A percentile compares a stretch with the other conserved stretches of the same genome.
Conservation (phyloP, 1,284 basidiomycete genomes). For the Tilletia walkeri region DNA sequence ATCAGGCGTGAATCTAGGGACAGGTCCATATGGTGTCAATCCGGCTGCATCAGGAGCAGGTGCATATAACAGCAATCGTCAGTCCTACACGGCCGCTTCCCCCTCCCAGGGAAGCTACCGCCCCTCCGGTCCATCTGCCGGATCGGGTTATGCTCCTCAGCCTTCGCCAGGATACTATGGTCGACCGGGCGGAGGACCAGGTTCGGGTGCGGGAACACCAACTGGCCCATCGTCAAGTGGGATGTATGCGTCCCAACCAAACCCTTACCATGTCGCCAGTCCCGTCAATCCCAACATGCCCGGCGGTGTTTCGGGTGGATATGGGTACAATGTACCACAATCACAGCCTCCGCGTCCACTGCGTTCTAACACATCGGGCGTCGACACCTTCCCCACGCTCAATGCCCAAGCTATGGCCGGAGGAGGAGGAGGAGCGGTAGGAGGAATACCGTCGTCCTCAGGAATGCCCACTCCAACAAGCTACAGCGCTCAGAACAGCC, state of each 20-base stretch:
- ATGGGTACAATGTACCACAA: conserved; percentile 12
- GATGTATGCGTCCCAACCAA: conserved; percentile 1
- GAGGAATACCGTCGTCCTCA: not conserved
- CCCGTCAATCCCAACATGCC: not conserved
- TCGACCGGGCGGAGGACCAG: not conserved
- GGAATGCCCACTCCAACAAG: conserved; percentile 11
- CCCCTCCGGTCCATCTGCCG: not conserved
- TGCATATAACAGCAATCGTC: not conserved
- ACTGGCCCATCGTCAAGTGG: not conserved
- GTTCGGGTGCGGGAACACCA: not conserved
- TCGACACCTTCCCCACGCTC: conserved; percentile 27
- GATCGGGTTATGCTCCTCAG: not conserved
- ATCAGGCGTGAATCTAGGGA: not conserved
- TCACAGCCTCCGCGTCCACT: conserved; percentile 34
- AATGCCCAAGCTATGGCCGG: not conserved
- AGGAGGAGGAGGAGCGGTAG: not conserved
- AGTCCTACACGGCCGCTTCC: not conserved
- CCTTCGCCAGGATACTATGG: not conserved
- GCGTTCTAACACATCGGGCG: conserved; percentile 34
- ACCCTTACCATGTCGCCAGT: not conserved
- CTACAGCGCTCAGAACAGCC: conserved; percentile 18
- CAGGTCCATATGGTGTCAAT: not conserved
- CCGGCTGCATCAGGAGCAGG: not conserved
- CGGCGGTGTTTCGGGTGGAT: not conserved
- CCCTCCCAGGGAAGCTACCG: not conserved